Percentiles rank a stretch among this genome's conserved stretches.
Evolutionary conservation across 306 rosid genomes (phyloP).

Genomic region (Alnus glutinosa): DNA sequence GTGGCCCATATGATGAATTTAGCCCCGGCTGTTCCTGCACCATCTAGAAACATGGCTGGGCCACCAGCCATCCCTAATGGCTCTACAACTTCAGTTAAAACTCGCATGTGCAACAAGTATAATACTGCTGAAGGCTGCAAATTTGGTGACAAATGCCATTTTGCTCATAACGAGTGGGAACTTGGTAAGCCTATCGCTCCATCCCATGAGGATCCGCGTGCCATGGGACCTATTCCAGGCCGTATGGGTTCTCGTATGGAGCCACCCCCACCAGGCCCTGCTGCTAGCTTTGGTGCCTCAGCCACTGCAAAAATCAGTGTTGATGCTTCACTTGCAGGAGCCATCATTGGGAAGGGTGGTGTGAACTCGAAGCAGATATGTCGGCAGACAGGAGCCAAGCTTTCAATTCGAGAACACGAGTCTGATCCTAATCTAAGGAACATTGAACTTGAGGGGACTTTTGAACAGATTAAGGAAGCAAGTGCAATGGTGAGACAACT

Average conservation of each 20-base stretch:
- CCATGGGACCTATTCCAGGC: conserved; percentile 48
- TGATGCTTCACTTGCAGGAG: conserved; percentile 94
- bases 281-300: conserved; percentile 79
- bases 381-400: conserved; percentile 96
- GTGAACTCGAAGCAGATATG: conserved; percentile 94
- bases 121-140: conserved; percentile 92
- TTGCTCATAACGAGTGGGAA: conserved; percentile 98
- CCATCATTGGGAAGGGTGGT: conserved; percentile 96
- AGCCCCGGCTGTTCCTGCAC: conserved; percentile 56
- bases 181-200: conserved; percentile 63
- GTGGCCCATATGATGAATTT: conserved; percentile 94
- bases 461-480: conserved; percentile 90
- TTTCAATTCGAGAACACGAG: conserved; percentile 86
- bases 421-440: conserved; percentile 74
- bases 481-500: conserved; percentile 83
- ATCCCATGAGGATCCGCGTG: conserved; percentile 63
- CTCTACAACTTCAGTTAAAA: conserved; percentile 56
- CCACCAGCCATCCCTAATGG: conserved; percentile 63
- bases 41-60: conserved; percentile 55
- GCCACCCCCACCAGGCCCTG: conserved; percentile 57
- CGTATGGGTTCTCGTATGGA: conserved; percentile 64
- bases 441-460: conserved; percentile 92
- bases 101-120: conserved; percentile 76
- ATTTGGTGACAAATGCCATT: conserved; percentile 92
- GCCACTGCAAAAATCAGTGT: conserved; percentile 96